Conservation (phyloP, 2,329 filamentous ascomycete genomes). For the Microsporum canis region DNA sequence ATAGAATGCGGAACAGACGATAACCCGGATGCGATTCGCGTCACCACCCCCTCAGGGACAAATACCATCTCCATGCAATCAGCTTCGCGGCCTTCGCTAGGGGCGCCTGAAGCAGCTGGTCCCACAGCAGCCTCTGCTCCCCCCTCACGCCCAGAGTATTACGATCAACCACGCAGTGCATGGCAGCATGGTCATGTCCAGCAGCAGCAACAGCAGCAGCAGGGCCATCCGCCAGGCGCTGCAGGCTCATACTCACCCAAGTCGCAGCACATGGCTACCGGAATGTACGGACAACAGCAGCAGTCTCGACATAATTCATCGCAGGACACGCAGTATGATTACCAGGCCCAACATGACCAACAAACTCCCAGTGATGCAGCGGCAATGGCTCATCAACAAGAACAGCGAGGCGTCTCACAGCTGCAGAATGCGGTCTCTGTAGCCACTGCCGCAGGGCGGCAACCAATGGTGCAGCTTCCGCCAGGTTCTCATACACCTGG, state of each 20-base stretch:
- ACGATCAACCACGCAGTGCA: constrained; percentile 29
- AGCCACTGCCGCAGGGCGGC: constrained; percentile 40
- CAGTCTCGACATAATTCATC: constrained; percentile 28
- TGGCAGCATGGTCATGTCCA: constrained; percentile 30
- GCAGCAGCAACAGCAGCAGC: constrained; percentile 17
- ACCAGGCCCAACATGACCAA: constrained; percentile 34
- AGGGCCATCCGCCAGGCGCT: constrained; percentile 15
- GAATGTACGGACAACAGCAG: constrained; percentile 22
- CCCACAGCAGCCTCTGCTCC: constrained; percentile 16
- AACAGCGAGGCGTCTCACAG: constrained; percentile 55
- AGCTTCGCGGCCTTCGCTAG: constrained; percentile 26
- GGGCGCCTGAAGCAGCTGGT: constrained; percentile 19
- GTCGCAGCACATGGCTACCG: constrained; percentile 26
- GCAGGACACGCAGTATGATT: constrained; percentile 35
- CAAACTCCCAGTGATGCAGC: constrained; percentile 34
- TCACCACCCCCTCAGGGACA: constrained; percentile 96
- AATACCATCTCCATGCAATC: constrained; percentile 75
- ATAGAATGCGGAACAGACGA: constrained; percentile 93
- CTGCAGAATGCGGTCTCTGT: constrained; percentile 54
- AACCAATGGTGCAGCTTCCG: constrained; percentile 38
- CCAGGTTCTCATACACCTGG: constrained; percentile 34
- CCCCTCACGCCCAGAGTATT: constrained; percentile 27
- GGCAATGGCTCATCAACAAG: constrained; percentile 47
- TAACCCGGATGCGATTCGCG: constrained; percentile 89
- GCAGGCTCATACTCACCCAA: constrained; percentile 33